Base-by-base conservation (phyloP, 108 stramenopile species). In the Discostella stelligeroides region DNA sequence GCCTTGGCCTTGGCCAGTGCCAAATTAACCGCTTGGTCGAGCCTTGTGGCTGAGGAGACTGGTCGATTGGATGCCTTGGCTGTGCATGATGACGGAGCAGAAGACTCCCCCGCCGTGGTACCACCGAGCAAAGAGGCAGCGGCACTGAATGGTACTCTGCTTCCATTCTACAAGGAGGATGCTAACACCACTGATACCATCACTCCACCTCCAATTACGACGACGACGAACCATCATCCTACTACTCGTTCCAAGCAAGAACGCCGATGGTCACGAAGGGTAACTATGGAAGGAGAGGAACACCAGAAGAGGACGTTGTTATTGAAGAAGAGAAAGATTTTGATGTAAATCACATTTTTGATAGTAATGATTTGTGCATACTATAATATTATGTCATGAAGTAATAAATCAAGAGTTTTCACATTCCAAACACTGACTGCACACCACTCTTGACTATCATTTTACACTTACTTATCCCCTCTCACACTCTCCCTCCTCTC, bases 31-130 rank as follows among this genome's bases (percentile, higher is more conserved):
- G 34, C 34, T 0, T 58, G 57, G 57, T 58, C 39, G 57, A 37
- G 29, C 18, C 34, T 58, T 4, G 57, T 58, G 57, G 57, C 57
- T 12, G n/a, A 7, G 37, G 57, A 58, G 39, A 58, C 55, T 12
- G 55, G 25, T 0, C 55, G 55, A 18, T 38, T 29, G 28, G 55
- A 56, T 18, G 55, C 34, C n/a, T 56, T 37, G 55, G 28, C 25
- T 28, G 55, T 30, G 28, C 15, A 56, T 37, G 55, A 56, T 14
- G 55, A 13, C 17, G 34, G 34, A 34, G 6, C 6, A 34, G 34
- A 34, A 34, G 34, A 34, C n/a, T n/a, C n/a, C n/a, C n/a, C n/a
- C n/a, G n/a, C n/a, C n/a, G n/a, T n/a, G n/a, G n/a, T n/a, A n/a
- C n/a, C n/a, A n/a, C n/a, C n/a, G 10, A 12, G 27, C 14, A 29